Percentiles rank a stretch among this genome's conserved stretches.
phyloP scores from a whole-genome alignment of 306 rosid species.

The peach (Prunus persica) region Prunus_persica_NCBIv2 NC_034014.1:25360501-25361000 shows the following conservation, averaged over 20 bases:
- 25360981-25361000: neutral
- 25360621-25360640: conserved; percentile 55
- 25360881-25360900: neutral
- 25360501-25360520: neutral
- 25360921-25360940: neutral
- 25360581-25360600: neutral
- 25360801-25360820: neutral
- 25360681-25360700: conserved; percentile 34
- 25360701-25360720: neutral
- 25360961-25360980: neutral
- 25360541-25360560: neutral
- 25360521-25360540: neutral
- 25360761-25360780: neutral
- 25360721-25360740: neutral
- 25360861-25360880: too few species aligned
- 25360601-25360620: conserved; percentile 41
- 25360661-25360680: conserved; percentile 69
- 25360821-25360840: neutral
- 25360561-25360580: neutral
- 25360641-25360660: conserved; percentile 79
- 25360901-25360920: neutral
- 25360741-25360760: neutral
- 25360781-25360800: neutral
- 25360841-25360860: neutral
- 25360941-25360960: neutral